Evolutionary conservation across 495 filamentous ascomycete species (phyloP).

Genomic region (Aspergillus taichungensis): DNA sequence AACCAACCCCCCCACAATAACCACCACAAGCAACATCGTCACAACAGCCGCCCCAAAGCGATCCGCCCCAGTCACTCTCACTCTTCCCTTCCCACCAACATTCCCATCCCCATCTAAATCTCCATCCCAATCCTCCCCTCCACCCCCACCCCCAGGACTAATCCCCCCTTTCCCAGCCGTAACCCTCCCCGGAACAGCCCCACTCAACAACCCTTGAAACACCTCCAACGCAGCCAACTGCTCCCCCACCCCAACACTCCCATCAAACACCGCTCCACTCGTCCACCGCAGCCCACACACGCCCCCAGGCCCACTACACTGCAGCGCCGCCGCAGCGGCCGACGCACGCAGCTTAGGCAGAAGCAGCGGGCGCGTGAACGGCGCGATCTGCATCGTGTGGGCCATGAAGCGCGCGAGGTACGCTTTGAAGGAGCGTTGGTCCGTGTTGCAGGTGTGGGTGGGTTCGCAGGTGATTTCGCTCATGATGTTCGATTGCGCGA

Average conservation of each 20-base stretch:
- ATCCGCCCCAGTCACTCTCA: conserved; percentile 39
- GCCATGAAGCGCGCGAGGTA: conserved; percentile 71
- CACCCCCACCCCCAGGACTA: conserved; percentile 54
- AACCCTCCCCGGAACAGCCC: conserved; percentile 34
- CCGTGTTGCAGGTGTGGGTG: conserved; percentile 47
- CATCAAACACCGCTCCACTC: conserved; percentile 34
- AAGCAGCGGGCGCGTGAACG: conserved; percentile 49
- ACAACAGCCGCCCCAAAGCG: conserved; percentile 52
- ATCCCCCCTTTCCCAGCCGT: conserved; percentile 57
- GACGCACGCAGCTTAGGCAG: conserved; percentile 52
- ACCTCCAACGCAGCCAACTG: conserved; percentile 60
- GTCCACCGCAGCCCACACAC: conserved; percentile 61
- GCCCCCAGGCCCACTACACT: conserved; percentile 51
- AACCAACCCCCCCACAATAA: conserved; percentile 32
- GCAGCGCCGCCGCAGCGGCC: conserved; percentile 53
- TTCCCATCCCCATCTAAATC: conserved; percentile 1
- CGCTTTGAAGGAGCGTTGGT: conserved; percentile 74
- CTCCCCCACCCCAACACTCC: conserved; percentile 48
- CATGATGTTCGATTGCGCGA: conserved; percentile 40
- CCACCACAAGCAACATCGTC: conserved; percentile 38
- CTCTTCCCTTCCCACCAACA: too few species aligned
- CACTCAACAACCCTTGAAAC: conserved; percentile 50
- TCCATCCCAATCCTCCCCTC: conserved; percentile 28
- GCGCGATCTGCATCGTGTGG: conserved; percentile 52
- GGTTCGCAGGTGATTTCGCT: conserved; percentile 51